Evolutionary conservation across 768 basidiomycete species (phyloP).

Genomic region (Leucocoprinus leucothites): DNA sequence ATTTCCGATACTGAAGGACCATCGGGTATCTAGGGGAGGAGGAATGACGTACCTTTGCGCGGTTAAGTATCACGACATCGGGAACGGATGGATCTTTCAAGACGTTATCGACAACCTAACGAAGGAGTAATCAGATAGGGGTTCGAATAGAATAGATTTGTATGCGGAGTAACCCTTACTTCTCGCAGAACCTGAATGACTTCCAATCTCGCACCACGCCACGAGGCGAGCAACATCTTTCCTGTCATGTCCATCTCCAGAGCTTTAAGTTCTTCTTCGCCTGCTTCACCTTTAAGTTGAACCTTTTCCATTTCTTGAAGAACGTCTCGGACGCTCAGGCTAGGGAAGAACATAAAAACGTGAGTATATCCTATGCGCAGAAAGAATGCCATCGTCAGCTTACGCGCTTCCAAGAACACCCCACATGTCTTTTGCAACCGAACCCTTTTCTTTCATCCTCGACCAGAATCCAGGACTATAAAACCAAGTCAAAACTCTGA

Average conservation of each 20-base stretch:
- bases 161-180: slow-evolving; percentile 22
- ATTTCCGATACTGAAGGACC: not conserved
- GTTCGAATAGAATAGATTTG: not conserved
- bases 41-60: slow-evolving; percentile 68
- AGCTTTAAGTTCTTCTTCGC: slow-evolving; percentile 80
- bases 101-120: slow-evolving; percentile 75
- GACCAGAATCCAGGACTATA: slow-evolving; percentile 86
- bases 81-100: slow-evolving; percentile 75
- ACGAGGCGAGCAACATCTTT: slow-evolving; percentile 95
- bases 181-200: slow-evolving; percentile 87
- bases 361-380: not conserved
- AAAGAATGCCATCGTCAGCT: slow-evolving; percentile 28
- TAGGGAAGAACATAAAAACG: slow-evolving; percentile 19
- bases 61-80: slow-evolving; percentile 68
- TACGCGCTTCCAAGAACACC: slow-evolving; percentile 95
- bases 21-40: not conserved
- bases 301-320: slow-evolving; percentile 92
- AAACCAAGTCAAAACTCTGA: slow-evolving; percentile 8
- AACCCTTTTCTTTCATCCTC: slow-evolving; percentile 89
- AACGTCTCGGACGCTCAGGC: slow-evolving; percentile 71
- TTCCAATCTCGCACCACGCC: slow-evolving; percentile 96
- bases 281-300: slow-evolving; percentile 85
- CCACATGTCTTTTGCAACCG: slow-evolving; percentile 94
- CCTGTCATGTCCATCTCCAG: slow-evolving; percentile 93
- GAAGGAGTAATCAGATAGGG: slow-evolving; percentile 8